Evolutionary conservation across 2,329 filamentous ascomycete species (phyloP), one percentile per base, ranked within the genome.

Genomic region (Chrysoporthe deuterocubensis): DNA sequence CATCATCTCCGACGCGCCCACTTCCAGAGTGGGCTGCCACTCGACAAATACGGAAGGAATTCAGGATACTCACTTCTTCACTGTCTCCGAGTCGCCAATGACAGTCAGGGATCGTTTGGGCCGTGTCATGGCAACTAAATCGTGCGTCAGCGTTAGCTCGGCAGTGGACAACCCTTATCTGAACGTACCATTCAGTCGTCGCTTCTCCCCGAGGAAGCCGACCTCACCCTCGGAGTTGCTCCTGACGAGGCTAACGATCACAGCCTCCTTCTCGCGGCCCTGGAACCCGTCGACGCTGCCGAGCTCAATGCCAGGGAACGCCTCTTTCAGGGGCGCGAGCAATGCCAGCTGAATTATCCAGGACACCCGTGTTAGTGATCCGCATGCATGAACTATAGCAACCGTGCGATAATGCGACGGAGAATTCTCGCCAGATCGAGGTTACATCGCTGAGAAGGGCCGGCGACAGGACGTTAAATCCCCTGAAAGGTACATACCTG

Each of bases 201-300:
- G 87, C 84, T 94, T 97, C 81, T 99, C 96, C 16, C 89, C 93
- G 48, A 99, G 81, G 75, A 99, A 99, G 11, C 96, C 96, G 16
- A 98, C 94, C 77, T 98, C 94, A 62, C 90, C 89, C 61, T 94
- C 88, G 6, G 88, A 72, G 76, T 99, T 99, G 79, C 94, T 97
- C 72, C 96, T 87, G 67, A 99, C 96, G n/a, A 98, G 85, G 78
- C 91, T 97, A 63, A 99, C 90, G 50, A 99, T 87, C 18, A 99
- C 90, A 2, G 93, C 96, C 78, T 99, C 96, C 79, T 99, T 99
- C 79, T 99, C 96, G 21, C 96, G 89, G 44, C 96, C 96, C 78
- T 99, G 78, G 77, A 99, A 99, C 2, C 95, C 96, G 78, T 99
- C 96, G 2, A 99, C 93, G 74, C 93, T 97, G 44, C 96, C 96